A percentile compares a stretch with the other conserved stretches of the same genome.
These are phyloP conservation scores for Fusarium nygamai DNA, from an alignment of 2,329 filamentous ascomycete genomes.

Conservation along the genomic window DNA sequence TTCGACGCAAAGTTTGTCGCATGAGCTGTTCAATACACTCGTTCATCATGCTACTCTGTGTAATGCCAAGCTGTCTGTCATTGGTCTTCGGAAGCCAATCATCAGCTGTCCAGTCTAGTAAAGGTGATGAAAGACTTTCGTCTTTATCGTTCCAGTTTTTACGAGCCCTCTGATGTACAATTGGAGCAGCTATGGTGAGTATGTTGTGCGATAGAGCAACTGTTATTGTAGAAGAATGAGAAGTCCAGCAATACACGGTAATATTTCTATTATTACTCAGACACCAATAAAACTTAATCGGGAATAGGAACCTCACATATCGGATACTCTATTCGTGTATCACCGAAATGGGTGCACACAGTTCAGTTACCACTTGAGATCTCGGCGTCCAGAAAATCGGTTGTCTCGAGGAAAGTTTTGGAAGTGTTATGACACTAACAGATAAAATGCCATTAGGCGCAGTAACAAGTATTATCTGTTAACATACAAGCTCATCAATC, in stretches of 20 bases:
- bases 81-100: neutral
- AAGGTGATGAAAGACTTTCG: neutral
- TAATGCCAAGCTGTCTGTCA: neutral
- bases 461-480: neutral
- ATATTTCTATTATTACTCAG: too few relatives aligned
- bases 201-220: neutral
- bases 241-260: neutral
- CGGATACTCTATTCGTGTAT: accelerated
- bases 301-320: too few relatives aligned
- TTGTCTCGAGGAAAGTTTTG: too few relatives aligned
- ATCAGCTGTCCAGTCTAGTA: neutral
- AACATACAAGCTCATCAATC: neutral
- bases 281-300: too few relatives aligned
- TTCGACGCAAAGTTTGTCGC: too few relatives aligned
- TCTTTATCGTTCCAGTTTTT: neutral
- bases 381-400: accelerated
- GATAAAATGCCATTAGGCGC: accelerated
- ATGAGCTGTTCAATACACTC: neutral
- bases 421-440: neutral
- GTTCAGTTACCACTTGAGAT: accelerated
- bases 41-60: too few relatives aligned
- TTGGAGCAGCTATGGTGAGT: too few relatives aligned
- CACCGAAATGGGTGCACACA: accelerated
- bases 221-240: too few relatives aligned
- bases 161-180: neutral